Conservation (phyloP, 2,329 filamentous ascomycete genomes). For the Neocatenulostroma microsporum region DNA sequence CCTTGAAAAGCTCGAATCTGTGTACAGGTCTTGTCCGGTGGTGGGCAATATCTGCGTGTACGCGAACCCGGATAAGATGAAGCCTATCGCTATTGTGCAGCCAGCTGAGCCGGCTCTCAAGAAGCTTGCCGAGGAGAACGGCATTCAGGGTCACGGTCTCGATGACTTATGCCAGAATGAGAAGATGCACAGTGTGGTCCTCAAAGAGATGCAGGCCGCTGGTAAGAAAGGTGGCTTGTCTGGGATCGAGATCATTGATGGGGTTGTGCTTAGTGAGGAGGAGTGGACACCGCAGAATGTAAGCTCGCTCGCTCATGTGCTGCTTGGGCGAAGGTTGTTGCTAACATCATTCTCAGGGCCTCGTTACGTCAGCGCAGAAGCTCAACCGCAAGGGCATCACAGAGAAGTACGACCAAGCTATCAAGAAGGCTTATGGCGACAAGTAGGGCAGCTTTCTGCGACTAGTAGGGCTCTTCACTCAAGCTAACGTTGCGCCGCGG, state of each 20-base stretch:
- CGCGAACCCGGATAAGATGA: slow-evolving; percentile 64
- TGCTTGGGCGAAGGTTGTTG: slow-evolving; percentile 9
- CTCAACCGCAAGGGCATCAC: slow-evolving; percentile 45
- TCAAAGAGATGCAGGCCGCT: slow-evolving; percentile 61
- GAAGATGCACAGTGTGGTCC: slow-evolving; percentile 55
- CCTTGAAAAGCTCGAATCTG: slow-evolving; percentile 92
- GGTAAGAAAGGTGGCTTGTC: slow-evolving; percentile 60
- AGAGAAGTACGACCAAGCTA: slow-evolving; percentile 45
- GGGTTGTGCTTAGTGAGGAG: slow-evolving; percentile 71
- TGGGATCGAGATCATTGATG: slow-evolving; percentile 66
- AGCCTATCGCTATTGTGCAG: slow-evolving; percentile 75
- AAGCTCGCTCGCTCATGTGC: slow-evolving; percentile 38
- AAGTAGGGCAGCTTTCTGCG: too few species aligned
- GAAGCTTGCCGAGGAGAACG: slow-evolving; percentile 48
- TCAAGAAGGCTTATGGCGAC: slow-evolving; percentile 43
- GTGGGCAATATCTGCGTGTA: slow-evolving; percentile 85
- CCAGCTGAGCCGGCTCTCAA: slow-evolving; percentile 50
- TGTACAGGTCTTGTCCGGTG: slow-evolving; percentile 70
- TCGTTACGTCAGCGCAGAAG: slow-evolving; percentile 48
- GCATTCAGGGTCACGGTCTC: slow-evolving; percentile 54
- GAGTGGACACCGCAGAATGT: slow-evolving; percentile 84
- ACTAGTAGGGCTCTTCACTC: too few species aligned
- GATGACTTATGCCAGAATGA: slow-evolving; percentile 62
- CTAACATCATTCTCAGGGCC: slow-evolving; percentile 27
- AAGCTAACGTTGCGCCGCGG: too few species aligned